phyloP scores from a whole-genome alignment of 192 early-diverging fungal genomes.

The Lobosporangium transversale region DNA sequence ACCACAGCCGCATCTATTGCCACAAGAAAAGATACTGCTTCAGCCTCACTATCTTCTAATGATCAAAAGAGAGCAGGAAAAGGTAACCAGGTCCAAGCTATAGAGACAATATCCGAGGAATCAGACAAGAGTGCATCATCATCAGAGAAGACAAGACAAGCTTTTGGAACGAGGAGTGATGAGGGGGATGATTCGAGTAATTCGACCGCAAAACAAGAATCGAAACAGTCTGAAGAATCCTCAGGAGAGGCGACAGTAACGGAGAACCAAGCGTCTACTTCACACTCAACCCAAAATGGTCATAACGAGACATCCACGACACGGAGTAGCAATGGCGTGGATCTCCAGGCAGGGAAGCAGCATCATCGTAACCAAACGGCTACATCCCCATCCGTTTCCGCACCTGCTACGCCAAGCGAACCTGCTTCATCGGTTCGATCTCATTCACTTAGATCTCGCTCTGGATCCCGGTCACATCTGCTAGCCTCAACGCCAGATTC shows the following conservation, averaged over 20 bases:
- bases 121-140: not conserved
- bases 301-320: too few species aligned
- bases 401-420: slow-evolving; percentile 18
- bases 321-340: slow-evolving; percentile 19
- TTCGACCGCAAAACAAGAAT: not conserved
- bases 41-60: too few species aligned
- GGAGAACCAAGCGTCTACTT: too few species aligned
- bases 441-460: slow-evolving; percentile 20
- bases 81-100: not conserved
- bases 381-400: not conserved
- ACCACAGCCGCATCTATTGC: too few species aligned
- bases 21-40: too few species aligned
- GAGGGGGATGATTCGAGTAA: not conserved
- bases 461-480: slow-evolving; percentile 27
- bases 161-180: not conserved
- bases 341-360: slow-evolving; percentile 17
- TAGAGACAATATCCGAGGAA: not conserved
- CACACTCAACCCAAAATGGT: too few species aligned
- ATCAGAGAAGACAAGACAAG: not conserved
- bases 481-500: slow-evolving; percentile 42
- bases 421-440: slow-evolving; percentile 23
- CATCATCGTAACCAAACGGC: slow-evolving; percentile 19
- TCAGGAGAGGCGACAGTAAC: too few species aligned
- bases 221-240: too few species aligned
- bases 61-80: too few species aligned